Evolutionary conservation across 75 land plant species (phyloP).

Genomic region (Selaginella moellendorffii): DNA sequence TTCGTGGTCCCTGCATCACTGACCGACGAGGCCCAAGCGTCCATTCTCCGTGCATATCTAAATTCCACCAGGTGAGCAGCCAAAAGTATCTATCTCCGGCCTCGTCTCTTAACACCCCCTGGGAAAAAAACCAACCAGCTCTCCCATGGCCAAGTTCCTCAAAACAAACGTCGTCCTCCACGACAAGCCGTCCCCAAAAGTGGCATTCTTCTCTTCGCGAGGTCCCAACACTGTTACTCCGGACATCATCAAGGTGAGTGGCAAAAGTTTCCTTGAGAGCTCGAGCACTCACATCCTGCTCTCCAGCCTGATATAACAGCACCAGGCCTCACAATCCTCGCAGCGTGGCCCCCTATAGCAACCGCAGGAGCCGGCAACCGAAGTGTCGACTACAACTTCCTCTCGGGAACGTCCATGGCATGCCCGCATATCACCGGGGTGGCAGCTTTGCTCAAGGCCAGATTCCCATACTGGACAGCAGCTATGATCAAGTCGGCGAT

Average conservation of each 20-base stretch:
- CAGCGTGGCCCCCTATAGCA: neutral
- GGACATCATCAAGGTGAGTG: neutral
- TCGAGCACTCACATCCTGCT: neutral
- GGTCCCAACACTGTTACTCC: slow-evolving; percentile 5
- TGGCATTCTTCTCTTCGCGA: slow-evolving; percentile 5
- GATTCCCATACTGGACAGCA: neutral
- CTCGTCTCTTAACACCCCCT: neutral
- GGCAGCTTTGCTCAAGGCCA: neutral
- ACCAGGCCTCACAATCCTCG: neutral
- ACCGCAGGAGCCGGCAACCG: neutral
- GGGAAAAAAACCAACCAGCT: neutral
- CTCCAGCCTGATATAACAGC: neutral
- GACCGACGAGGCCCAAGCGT: neutral
- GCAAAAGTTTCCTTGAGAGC: neutral
- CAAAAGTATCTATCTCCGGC: neutral
- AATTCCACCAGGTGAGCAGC: neutral
- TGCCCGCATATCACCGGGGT: neutral
- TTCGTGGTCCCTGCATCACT: slow-evolving; percentile 13
- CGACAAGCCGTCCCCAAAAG: slow-evolving; percentile 1
- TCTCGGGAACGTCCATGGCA: neutral
- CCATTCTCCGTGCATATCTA: neutral
- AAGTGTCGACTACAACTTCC: neutral
- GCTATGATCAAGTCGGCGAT: neutral
- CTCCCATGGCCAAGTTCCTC: neutral
- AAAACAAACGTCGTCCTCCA: neutral